Conservation (phyloP, 108 stramenopile species). For the Fragilaria radians region DNA sequence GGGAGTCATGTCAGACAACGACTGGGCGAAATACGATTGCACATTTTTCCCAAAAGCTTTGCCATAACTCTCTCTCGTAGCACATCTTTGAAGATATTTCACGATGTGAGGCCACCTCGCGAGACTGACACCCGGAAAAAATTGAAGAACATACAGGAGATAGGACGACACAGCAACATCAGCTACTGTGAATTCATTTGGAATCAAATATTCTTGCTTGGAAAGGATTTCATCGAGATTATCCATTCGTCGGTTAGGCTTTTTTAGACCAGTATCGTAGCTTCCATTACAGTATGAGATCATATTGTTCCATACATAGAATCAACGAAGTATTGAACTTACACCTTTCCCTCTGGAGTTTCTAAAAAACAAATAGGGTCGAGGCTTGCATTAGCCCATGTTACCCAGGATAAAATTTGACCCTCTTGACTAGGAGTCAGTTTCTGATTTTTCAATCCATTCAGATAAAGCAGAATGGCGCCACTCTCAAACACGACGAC, state of each 20-base stretch:
- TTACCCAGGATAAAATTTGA: slow-evolving; percentile 62
- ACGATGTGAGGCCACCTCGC: slow-evolving; percentile 66
- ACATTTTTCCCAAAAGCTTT: slow-evolving; percentile 68
- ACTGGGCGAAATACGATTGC: slow-evolving; percentile 39
- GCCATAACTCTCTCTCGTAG: slow-evolving; percentile 54
- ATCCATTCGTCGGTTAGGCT: slow-evolving; percentile 56
- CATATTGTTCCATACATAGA: neutral
- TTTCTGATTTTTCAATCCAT: slow-evolving; percentile 20
- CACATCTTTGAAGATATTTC: slow-evolving; percentile 74
- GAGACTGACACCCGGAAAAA: slow-evolving; percentile 65
- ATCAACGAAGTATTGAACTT: slow-evolving; percentile 13
- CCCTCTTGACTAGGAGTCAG: slow-evolving; percentile 22
- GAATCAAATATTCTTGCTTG: slow-evolving; percentile 41
- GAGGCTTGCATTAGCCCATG: slow-evolving; percentile 83
- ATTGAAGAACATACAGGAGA: slow-evolving; percentile 79
- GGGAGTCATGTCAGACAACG: slow-evolving; percentile 43
- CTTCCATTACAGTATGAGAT: slow-evolving; percentile 1
- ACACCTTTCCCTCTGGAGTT: slow-evolving; percentile 77
- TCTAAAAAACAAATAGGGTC: slow-evolving; percentile 88
- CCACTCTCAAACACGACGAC: slow-evolving; percentile 84
- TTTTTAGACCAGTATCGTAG: slow-evolving; percentile 69
- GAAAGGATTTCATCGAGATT: slow-evolving; percentile 53
- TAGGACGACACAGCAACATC: slow-evolving; percentile 85
- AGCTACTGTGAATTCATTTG: slow-evolving; percentile 52
- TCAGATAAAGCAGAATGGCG: slow-evolving; percentile 76